phyloP scores from a whole-genome alignment of 257 asterid genomes.

The Ligustrum vulgare region DNA sequence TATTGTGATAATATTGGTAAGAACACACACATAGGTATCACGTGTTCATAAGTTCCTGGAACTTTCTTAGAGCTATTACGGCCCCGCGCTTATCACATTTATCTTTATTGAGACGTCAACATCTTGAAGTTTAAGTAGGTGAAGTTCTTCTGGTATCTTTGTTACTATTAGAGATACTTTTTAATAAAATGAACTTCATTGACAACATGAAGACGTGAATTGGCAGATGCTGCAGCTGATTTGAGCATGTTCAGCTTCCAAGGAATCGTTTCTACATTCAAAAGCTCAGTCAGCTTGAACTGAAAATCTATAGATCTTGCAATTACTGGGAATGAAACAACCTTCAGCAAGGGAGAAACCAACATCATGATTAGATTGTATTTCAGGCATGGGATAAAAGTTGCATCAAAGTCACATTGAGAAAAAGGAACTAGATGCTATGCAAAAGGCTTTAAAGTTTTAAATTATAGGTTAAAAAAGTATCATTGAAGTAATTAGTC shows the following conservation, averaged over 20 bases:
- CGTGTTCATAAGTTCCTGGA: no score
- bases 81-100: no score
- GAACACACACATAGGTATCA: no score
- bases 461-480: no score
- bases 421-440: background rate
- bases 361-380: background rate
- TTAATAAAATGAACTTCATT: no score
- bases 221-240: conserved; percentile 68
- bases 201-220: conserved; percentile 90
- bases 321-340: background rate
- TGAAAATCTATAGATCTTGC: conserved; percentile 3
- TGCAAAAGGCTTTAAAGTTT: background rate
- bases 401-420: background rate
- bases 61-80: no score
- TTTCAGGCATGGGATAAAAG: background rate
- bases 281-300: conserved; percentile 18
- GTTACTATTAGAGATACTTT: no score
- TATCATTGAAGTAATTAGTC: background rate
- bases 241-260: conserved; percentile 77
- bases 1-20: no score
- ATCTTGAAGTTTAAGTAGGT: no score
- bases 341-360: background rate
- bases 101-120: no score
- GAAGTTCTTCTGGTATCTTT: no score
- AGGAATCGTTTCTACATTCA: conserved; percentile 47